Percentiles rank a stretch among this genome's conserved stretches.
Conservation (phyloP, 306 rosid genomes). For the Acacia melanoxylon region DNA sequence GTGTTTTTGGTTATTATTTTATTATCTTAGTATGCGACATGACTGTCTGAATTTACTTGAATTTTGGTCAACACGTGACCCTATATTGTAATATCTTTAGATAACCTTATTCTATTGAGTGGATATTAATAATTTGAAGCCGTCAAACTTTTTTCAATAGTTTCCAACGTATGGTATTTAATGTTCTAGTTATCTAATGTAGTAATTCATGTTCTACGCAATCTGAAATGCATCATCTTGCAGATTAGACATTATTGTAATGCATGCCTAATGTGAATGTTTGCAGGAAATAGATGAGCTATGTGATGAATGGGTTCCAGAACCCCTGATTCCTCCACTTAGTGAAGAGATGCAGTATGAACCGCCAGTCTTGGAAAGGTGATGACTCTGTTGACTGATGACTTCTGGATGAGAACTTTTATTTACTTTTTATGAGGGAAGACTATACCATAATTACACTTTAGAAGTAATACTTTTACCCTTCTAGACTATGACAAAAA, state of each 20-base stretch:
- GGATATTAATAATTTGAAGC: slow-evolving; percentile 11
- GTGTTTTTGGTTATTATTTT: background rate
- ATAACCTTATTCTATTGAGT: background rate
- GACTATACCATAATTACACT: too few species aligned
- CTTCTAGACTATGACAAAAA: background rate
- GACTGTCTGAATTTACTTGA: background rate
- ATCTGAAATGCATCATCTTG: background rate
- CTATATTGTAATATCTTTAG: background rate
- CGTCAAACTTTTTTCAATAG: background rate
- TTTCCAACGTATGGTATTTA: too few species aligned
- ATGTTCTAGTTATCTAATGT: too few species aligned
- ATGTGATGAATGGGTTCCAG: slow-evolving; percentile 97
- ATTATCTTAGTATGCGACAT: background rate
- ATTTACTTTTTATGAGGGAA: background rate
- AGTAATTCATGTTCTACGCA: background rate
- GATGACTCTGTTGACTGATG: background rate
- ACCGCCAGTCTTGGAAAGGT: slow-evolving; percentile 96
- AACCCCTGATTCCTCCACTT: slow-evolving; percentile 83
- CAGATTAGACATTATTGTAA: background rate
- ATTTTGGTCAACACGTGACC: background rate
- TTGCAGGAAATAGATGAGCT: slow-evolving; percentile 92
- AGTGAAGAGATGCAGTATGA: slow-evolving; percentile 68
- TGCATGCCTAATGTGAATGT: background rate
- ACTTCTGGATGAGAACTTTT: background rate
- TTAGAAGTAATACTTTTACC: background rate